Evolutionary conservation across 768 basidiomycete species (phyloP).

Genomic region (Favolaschia claudopus): DNA sequence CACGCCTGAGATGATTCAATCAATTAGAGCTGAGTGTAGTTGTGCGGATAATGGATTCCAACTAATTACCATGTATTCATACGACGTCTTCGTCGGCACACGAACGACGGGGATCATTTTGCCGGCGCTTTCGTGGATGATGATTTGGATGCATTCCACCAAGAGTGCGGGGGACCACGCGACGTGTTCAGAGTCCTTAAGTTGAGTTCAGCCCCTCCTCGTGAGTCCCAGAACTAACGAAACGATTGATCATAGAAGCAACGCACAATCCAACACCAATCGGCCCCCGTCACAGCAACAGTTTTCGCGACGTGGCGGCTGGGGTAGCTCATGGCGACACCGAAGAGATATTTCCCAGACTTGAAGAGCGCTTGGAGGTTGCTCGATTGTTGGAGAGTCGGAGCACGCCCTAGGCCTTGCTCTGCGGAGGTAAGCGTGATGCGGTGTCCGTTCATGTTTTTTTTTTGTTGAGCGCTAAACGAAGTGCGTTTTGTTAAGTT

Average conservation of each 20-base stretch:
- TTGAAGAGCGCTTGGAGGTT: not conserved
- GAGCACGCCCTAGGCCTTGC: too few species aligned
- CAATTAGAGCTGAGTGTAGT: not conserved
- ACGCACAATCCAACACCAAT: not conserved
- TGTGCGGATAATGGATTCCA: not conserved
- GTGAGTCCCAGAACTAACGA: not conserved
- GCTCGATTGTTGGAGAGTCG: not conserved
- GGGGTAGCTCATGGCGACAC: not conserved
- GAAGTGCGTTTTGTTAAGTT: too few species aligned
- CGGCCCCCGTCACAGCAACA: not conserved
- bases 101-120: conserved; percentile 11
- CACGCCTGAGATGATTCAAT: not conserved
- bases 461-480: too few species aligned
- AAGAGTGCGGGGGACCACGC: not conserved
- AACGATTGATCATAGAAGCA: not conserved
- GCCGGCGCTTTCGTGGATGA: conserved; percentile 8
- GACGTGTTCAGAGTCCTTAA: conserved; percentile 9
- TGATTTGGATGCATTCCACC: conserved; percentile 2
- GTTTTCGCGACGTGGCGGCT: not conserved
- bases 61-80: conserved; percentile 10
- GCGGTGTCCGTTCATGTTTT: too few species aligned
- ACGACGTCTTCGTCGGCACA: conserved; percentile 5
- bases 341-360: not conserved
- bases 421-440: too few species aligned
- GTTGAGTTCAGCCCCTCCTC: not conserved